phyloP scores from a whole-genome alignment of 78 protist genomes.

The Creolimax fragrantissima region DNA sequence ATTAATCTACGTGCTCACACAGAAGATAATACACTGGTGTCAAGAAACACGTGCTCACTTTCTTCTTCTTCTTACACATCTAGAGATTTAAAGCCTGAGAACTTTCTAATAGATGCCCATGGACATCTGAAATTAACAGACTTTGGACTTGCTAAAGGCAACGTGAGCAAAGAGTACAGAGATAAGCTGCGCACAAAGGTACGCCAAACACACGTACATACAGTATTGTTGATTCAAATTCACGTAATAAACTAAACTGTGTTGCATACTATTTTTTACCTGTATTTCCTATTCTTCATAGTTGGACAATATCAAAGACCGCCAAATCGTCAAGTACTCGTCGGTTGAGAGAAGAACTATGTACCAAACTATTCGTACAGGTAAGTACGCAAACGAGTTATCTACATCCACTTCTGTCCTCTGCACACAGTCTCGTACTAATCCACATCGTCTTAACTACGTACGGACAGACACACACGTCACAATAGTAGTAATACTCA shows the following conservation, averaged over 20 bases:
- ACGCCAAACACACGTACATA: background rate
- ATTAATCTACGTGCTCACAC: too few species aligned
- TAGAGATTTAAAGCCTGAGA: conserved; percentile 86
- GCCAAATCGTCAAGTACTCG: background rate
- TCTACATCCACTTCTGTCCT: too few species aligned
- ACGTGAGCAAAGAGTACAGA: background rate
- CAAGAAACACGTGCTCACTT: background rate
- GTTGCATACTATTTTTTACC: too few species aligned
- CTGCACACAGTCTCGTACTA: too few species aligned
- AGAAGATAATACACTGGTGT: too few species aligned
- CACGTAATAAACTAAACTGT: too few species aligned
- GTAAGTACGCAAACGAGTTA: too few species aligned
- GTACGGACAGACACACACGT: too few species aligned
- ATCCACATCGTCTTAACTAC: too few species aligned
- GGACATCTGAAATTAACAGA: conserved; percentile 85
- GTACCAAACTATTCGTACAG: background rate
- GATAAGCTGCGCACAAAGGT: background rate
- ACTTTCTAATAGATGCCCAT: conserved; percentile 61
- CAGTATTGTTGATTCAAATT: background rate
- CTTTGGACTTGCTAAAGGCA: conserved; percentile 79
- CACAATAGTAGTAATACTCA: too few species aligned
- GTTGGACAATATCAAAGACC: background rate
- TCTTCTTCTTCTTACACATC: background rate
- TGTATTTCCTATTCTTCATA: too few species aligned
- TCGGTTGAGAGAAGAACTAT: background rate